These are phyloP conservation scores for Raddia guianensis DNA, from an alignment of 176 grass and related monocot genomes.

Conservation along the genomic window DNA sequence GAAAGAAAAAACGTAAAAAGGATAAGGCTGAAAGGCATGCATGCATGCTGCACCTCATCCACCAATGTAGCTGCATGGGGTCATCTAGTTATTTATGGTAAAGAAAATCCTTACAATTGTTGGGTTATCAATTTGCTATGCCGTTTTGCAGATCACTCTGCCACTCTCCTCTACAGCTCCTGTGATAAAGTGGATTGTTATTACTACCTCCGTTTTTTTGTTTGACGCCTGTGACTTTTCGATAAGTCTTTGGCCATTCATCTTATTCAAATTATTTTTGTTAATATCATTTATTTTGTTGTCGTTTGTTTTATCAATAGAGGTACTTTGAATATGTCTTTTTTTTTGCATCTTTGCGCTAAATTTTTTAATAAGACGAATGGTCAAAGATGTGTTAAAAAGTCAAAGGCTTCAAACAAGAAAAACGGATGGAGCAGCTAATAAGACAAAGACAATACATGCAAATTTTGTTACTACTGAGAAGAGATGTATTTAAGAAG, in stretches of 20 bases:
- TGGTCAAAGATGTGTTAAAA: too few relatives aligned
- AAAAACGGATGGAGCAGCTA: too few relatives aligned
- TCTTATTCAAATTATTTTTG: too few relatives aligned
- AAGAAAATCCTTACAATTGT: neutral
- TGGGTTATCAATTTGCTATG: constrained; percentile 3
- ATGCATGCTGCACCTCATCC: constrained; percentile 1
- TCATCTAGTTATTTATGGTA: constrained; percentile 22
- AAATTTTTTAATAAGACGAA: too few relatives aligned
- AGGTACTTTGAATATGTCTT: too few relatives aligned
- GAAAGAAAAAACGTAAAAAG: neutral
- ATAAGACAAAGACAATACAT: neutral
- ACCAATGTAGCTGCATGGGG: neutral
- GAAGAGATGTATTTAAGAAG: neutral
- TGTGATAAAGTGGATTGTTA: neutral
- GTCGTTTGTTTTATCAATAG: too few relatives aligned
- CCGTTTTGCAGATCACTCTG: neutral
- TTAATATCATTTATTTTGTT: too few relatives aligned
- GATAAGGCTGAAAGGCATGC: constrained; percentile 24
- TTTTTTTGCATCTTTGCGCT: too few relatives aligned
- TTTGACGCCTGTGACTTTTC: too few relatives aligned
- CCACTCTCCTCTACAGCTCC: neutral
- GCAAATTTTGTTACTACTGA: neutral
- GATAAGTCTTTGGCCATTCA: too few relatives aligned
- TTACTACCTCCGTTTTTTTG: too few relatives aligned
- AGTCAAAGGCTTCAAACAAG: too few relatives aligned